Percentiles rank a stretch among this genome's conserved stretches.
Evolutionary conservation across 2,329 filamentous ascomycete species (phyloP).

Genomic region (Parascedosporium putredinis): DNA sequence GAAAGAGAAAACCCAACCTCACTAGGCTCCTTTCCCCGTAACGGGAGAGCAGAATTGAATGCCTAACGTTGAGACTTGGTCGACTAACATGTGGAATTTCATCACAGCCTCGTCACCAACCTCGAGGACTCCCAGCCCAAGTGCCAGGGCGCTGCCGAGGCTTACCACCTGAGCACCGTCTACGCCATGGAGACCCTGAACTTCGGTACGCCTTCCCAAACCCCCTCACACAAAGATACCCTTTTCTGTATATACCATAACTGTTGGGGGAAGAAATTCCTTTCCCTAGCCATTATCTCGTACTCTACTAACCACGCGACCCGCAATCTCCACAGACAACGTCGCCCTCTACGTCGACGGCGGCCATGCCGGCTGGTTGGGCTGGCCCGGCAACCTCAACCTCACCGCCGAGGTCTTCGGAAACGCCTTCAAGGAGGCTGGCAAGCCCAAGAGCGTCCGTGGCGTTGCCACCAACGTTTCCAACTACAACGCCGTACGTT

Average conservation of each 20-base stretch:
- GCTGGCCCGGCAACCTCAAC: slow-evolving; percentile 42
- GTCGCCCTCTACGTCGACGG: slow-evolving; percentile 49
- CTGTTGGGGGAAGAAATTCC: no score
- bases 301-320: no score
- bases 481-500: slow-evolving; percentile 37
- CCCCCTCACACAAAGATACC: no score
- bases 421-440: slow-evolving; percentile 37
- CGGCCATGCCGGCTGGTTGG: slow-evolving; percentile 48
- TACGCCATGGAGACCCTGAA: slow-evolving; percentile 42
- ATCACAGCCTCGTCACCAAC: slow-evolving; percentile 40
- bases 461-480: slow-evolving; percentile 49
- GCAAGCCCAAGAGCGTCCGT: slow-evolving; percentile 37
- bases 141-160: slow-evolving; percentile 34
- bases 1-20: no score
- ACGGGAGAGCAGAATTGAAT: no score
- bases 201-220: no score
- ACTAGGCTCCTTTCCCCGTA: no score
- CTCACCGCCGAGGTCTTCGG: slow-evolving; percentile 37
- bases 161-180: slow-evolving; percentile 38
- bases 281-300: no score
- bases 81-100: no score
- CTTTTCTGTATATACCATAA: no score
- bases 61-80: no score
- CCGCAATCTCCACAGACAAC: no score
- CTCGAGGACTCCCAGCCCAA: slow-evolving; percentile 30